These are phyloP conservation scores for Kodamaea sp. DNA, from an alignment of 1,139 yeast genomes.

Conservation along the genomic window DNA sequence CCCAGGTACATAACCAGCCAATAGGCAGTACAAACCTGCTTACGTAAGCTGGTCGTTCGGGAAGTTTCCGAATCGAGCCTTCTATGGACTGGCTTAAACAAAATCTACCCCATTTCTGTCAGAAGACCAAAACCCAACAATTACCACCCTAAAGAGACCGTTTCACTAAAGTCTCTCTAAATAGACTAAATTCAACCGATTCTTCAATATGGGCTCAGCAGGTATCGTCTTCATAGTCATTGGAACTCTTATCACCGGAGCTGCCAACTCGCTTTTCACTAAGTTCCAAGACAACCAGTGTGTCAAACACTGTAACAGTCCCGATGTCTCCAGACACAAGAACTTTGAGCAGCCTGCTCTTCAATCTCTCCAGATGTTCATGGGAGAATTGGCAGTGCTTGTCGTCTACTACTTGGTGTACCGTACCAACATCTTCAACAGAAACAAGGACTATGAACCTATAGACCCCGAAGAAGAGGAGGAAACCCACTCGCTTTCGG, in stretches of 20 bases:
- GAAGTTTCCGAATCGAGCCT: slow-evolving; percentile 6
- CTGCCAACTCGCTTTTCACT: slow-evolving; percentile 71
- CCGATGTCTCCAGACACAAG: slow-evolving; percentile 38
- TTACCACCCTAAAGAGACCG: too few species aligned
- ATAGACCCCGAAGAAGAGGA: slow-evolving; percentile 14
- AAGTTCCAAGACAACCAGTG: slow-evolving; percentile 80
- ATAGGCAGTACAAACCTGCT: too few species aligned
- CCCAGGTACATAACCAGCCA: too few species aligned
- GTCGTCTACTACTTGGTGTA: slow-evolving; percentile 42
- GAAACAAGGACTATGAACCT: slow-evolving; percentile 18
- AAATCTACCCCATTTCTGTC: too few species aligned
- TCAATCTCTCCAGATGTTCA: slow-evolving; percentile 80
- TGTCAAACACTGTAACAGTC: slow-evolving; percentile 55
- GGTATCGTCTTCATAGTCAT: slow-evolving; percentile 29
- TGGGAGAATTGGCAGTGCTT: slow-evolving; percentile 65
- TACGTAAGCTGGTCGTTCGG: too few species aligned
- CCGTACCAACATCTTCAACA: slow-evolving; percentile 17
- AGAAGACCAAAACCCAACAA: too few species aligned
- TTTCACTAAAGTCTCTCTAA: too few species aligned
- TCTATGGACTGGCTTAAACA: slow-evolving; percentile 4
- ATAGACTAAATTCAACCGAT: too few species aligned
- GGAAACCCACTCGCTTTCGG: slow-evolving; percentile 12
- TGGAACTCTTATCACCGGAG: slow-evolving; percentile 68
- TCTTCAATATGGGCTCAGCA: slow-evolving; percentile 9
- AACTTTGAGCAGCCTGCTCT: slow-evolving; percentile 76